These are phyloP conservation scores for Brassica cretica DNA, from an alignment of 345 rosid species.

Conservation along the genomic window DNA sequence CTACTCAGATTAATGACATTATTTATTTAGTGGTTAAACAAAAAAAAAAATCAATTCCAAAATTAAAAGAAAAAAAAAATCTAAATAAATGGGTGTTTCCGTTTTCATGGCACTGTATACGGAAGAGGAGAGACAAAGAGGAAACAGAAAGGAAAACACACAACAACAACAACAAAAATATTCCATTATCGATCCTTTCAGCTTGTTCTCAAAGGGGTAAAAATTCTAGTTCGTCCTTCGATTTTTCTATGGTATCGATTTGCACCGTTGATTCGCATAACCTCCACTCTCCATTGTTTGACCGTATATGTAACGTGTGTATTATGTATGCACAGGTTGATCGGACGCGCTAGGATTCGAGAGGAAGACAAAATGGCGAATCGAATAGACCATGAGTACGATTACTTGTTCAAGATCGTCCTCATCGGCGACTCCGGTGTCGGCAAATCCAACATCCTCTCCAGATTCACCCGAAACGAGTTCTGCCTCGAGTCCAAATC, in stretches of 20 bases:
- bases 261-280: neutral
- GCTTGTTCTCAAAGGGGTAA: conserved; percentile 26
- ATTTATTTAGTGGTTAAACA: neutral
- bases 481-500: conserved; percentile 76
- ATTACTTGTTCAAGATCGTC: conserved; percentile 75
- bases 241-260: neutral
- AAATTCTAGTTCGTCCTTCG: neutral
- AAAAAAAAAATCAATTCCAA: neutral
- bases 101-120: conserved; percentile 20
- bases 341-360: conserved; percentile 12
- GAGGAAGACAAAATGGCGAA: conserved; percentile 45
- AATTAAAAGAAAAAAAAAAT: neutral
- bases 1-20: neutral
- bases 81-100: conserved; percentile 17
- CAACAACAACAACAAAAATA: neutral
- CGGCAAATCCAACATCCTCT: conserved; percentile 75
- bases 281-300: neutral
- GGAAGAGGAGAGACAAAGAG: conserved; percentile 5
- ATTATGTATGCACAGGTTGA: conserved; percentile 20
- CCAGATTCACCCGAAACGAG: conserved; percentile 70
- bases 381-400: conserved; percentile 64
- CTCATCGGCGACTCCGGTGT: conserved; percentile 78
- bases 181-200: conserved; percentile 22
- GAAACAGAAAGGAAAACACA: neutral
- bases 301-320: conserved; percentile 4